These are phyloP conservation scores for Theobroma cacao DNA, from an alignment of 345 rosid species.

Conservation along the genomic window DNA sequence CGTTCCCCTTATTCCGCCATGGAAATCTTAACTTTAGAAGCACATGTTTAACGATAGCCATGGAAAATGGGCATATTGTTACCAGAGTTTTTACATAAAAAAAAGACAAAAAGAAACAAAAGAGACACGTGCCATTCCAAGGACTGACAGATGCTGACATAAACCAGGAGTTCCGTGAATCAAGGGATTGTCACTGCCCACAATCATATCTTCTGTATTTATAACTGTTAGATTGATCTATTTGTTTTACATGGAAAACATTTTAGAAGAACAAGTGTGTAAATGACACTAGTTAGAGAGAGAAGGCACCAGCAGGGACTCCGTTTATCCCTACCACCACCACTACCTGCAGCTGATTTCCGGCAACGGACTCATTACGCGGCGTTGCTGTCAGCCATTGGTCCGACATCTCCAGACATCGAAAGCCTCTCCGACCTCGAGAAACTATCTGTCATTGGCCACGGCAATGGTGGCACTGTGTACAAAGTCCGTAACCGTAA, in stretches of 20 bases:
- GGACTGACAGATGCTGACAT: constrained; percentile 16
- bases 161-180: background rate
- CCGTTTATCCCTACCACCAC: constrained; percentile 43
- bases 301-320: constrained; percentile 59
- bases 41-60: background rate
- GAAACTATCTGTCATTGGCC: constrained; percentile 54
- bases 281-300: constrained; percentile 61
- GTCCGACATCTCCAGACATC: constrained; percentile 36
- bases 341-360: constrained; percentile 16
- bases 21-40: background rate
- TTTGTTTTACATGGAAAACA: background rate
- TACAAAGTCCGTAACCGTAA: constrained; percentile 49
- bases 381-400: constrained; percentile 16
- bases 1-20: background rate
- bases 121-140: constrained; percentile 2
- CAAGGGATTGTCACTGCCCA: background rate
- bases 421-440: constrained; percentile 43
- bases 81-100: too few species aligned
- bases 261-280: constrained; percentile 6
- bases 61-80: background rate
- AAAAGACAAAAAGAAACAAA: too few species aligned
- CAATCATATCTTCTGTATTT: background rate
- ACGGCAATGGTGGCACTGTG: constrained; percentile 56
- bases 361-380: background rate
- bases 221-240: background rate